Base-by-base conservation (phyloP, 2,329 filamentous ascomycete species). In the Diplocarpon rosae region DNA sequence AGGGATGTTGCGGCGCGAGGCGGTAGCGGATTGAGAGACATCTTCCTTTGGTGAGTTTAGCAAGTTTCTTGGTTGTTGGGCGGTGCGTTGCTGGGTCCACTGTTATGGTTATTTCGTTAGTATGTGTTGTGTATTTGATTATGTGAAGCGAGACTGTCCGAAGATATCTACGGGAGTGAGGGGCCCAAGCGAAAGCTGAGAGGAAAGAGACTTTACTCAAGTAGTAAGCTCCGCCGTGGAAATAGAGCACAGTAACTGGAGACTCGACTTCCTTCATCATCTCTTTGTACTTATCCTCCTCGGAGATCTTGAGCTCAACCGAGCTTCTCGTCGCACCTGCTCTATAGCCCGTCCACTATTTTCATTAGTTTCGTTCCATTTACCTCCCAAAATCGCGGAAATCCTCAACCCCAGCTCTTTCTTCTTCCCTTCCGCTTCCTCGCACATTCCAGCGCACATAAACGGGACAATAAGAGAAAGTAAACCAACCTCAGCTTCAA, bases 181-280 rank as follows among this genome's bases (percentile, higher is more conserved):
- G 20, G 20, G 20, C 7, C 7, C 4, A 24, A 24, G 20, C 20
- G 20, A 24, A 24, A 7, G 20, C 20, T 24, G 20, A 24, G 20
- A 24, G 7, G 20, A 24, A 32, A 12, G 30, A 12, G 30, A 14
- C 33, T 37, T 41, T 36, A 45, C 43, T 71, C 24, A 87, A 70
- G 52, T 71, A 87, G 64, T 83, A 84, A 3, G 79, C 84, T 42
- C 85, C 85, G 49, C 84, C 83, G 61, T 89, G 83, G 55, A 89
- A 74, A 62, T 85, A 88, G 15, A 89, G 66, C 0, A 87, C 62
- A 0, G 82, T 87, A 1, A 73, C 71, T 2, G 75, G 71, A 39
- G 67, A 71, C n/a, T 62, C 74, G 46, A 74, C 74, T 58, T 88
- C 84, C 46, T 71, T 71, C 74, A 85, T 80, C 65, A 90, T 65